Base-by-base conservation (phyloP, 371 early-diverging fungal species). In the Mucor indicus region DNA sequence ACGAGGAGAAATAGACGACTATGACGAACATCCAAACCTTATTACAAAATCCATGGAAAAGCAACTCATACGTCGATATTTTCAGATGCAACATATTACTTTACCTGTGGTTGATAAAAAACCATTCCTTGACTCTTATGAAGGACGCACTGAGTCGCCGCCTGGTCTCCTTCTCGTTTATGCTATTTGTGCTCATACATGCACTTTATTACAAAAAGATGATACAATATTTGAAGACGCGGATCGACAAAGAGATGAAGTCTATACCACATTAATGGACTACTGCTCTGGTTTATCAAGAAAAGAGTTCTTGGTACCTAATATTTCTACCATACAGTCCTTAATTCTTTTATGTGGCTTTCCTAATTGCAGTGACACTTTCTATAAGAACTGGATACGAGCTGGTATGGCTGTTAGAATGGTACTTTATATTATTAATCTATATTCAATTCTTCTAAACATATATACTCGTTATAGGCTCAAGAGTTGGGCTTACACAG, bases 351-450 rank as follows among this genome's bases (percentile, higher is more conserved):
- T 75, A 6, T 65, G 62, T 24, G 58, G 48, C 10, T 57, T 59
- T 43, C 75, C 75, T 8, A 55, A 56, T 15, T 61, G 52, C 16
- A 50, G 59, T 4, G 48, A 55, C 16, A 53, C 54, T 6, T 53
- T 60, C 4, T 57, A 75, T 22, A 68, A 55, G 30, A 70, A 68
- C 23, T 75, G 75, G 75, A 42, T 75, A 22, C 38, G 62, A 20
- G 66, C 64, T 13, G 75, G 75, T 20, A 70, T 75, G 75, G 71
- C 71, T 8, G 64, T 75, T 10, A 53, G 75, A 36, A 70, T 75
- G 75, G 70, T 69, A 64, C 25, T 19, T 23, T 12, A 32, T 2
- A 19, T 7, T n/a, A n/a, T n/a, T n/a, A n/a, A n/a, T n/a, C n/a
- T n/a, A n/a, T n/a, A n/a, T n/a, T n/a, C n/a, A n/a, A n/a, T n/a